Evolutionary conservation across 2,329 filamentous ascomycete genomes (phyloP).

Genomic region (Macrophomina pseudophaseolina): DNA sequence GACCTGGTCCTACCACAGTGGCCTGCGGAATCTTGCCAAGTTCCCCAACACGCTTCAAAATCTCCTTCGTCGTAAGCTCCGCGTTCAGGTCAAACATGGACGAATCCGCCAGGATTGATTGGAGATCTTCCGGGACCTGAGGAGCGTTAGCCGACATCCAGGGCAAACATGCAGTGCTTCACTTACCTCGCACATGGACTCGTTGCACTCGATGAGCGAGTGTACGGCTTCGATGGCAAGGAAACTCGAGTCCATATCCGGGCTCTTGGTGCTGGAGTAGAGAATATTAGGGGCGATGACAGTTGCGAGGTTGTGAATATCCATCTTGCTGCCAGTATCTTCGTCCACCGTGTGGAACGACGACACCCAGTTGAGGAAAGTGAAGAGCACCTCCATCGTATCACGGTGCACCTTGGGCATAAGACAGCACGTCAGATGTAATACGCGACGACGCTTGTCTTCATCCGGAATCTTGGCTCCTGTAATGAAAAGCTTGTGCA

Average conservation of each 20-base stretch:
- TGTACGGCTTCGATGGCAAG: slow-evolving; percentile 92
- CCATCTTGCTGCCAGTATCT: slow-evolving; percentile 98
- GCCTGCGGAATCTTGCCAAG: slow-evolving; percentile 69
- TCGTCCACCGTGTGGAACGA: slow-evolving; percentile 98
- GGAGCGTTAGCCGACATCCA: slow-evolving; percentile 33
- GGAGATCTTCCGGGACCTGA: slow-evolving; percentile 91
- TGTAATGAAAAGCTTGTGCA: slow-evolving; percentile 87
- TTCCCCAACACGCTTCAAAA: slow-evolving; percentile 90
- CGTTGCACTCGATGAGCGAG: slow-evolving; percentile 87
- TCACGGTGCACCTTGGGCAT: slow-evolving; percentile 92
- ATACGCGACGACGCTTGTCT: slow-evolving; percentile 78
- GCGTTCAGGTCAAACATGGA: slow-evolving; percentile 79
- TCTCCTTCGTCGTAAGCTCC: slow-evolving; percentile 96
- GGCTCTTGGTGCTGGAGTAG: slow-evolving; percentile 64
- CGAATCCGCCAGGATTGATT: slow-evolving; percentile 82
- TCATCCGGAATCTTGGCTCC: slow-evolving; percentile 85
- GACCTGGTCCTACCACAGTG: slow-evolving; percentile 58
- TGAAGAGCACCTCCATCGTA: slow-evolving; percentile 92
- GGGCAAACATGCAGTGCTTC: neutral
- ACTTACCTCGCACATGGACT: slow-evolving; percentile 95
- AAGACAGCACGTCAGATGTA: slow-evolving; percentile 91
- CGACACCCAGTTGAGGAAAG: slow-evolving; percentile 95
- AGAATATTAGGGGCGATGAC: slow-evolving; percentile 97
- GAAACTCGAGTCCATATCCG: slow-evolving; percentile 78
- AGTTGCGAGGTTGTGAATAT: slow-evolving; percentile 94